phyloP scores from a whole-genome alignment of 2,329 filamentous ascomycete genomes.

The Ascochyta pisi region DNA sequence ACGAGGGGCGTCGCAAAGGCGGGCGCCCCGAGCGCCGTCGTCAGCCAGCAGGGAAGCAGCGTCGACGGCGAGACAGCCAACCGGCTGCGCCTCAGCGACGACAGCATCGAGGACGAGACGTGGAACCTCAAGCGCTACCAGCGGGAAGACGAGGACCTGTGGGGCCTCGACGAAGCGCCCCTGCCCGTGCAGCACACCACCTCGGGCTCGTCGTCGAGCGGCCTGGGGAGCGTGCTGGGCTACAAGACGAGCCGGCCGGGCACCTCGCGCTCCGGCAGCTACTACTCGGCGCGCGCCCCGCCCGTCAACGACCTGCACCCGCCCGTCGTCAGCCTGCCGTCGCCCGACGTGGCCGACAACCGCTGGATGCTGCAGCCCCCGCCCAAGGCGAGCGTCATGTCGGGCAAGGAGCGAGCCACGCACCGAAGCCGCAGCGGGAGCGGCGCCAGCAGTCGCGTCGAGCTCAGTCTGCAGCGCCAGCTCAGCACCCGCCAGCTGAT shows the following conservation, averaged over 20 bases:
- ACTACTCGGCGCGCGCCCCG: constrained; percentile 59
- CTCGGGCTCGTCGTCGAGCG: constrained; percentile 43
- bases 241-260: constrained; percentile 32
- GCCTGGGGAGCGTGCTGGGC: constrained; percentile 32
- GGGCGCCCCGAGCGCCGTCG: constrained; percentile 56
- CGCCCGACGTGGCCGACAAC: constrained; percentile 71
- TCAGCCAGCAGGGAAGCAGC: constrained; percentile 56
- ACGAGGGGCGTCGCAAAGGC: constrained; percentile 67
- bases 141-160: constrained; percentile 85
- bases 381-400: constrained; percentile 89
- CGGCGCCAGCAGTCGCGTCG: constrained; percentile 50
- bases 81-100: constrained; percentile 41
- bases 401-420: constrained; percentile 74
- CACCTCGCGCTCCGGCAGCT: constrained; percentile 43
- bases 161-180: constrained; percentile 67
- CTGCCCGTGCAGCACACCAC: constrained; percentile 41
- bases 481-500: constrained; percentile 49
- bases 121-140: constrained; percentile 85
- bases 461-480: constrained; percentile 47
- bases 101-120: constrained; percentile 54
- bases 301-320: constrained; percentile 88
- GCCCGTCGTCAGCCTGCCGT: constrained; percentile 79
- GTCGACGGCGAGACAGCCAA: constrained; percentile 35
- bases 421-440: constrained; percentile 65
- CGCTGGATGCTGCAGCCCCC: constrained; percentile 94